Conservation (phyloP, 148 eudicot genomes). For the Vaccinium vitisidaea region DNA sequence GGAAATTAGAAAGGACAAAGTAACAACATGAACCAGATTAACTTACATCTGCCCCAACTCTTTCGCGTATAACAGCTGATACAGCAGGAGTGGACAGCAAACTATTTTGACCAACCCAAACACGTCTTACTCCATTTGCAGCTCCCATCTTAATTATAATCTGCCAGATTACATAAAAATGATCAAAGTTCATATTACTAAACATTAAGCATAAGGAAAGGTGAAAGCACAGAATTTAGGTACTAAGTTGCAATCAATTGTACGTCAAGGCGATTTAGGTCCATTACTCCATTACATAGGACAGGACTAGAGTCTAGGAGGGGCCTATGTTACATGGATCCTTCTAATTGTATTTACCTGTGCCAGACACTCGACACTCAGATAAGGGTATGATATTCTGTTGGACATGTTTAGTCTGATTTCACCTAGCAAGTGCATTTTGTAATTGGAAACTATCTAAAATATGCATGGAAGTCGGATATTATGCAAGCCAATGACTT, state of each 20-base stretch:
- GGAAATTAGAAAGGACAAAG: conserved; percentile 4
- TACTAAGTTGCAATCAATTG: neutral
- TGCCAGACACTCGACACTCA: too few species aligned
- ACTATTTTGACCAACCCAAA: conserved; percentile 97
- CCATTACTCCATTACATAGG: neutral
- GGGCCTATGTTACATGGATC: neutral
- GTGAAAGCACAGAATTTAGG: neutral
- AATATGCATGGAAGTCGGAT: too few species aligned
- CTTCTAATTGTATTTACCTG: too few species aligned
- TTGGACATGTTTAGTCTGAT: too few species aligned
- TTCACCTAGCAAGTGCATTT: too few species aligned
- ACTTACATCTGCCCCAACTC: conserved; percentile 89
- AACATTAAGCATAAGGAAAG: neutral
- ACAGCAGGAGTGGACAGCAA: conserved; percentile 97
- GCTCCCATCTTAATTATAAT: conserved; percentile 96
- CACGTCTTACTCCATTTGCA: conserved; percentile 89
- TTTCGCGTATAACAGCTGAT: conserved; percentile 91
- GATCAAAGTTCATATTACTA: neutral
- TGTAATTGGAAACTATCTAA: too few species aligned
- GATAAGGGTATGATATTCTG: too few species aligned
- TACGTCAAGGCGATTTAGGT: conserved; percentile 5
- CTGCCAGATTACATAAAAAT: conserved; percentile 37
- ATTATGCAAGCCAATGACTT: too few species aligned
- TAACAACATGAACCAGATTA: conserved; percentile 19
- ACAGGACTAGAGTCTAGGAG: neutral